Percentiles rank a stretch among this genome's conserved stretches.
Conservation (phyloP, 306 rosid species). For the Prunus campanulata region DNA sequence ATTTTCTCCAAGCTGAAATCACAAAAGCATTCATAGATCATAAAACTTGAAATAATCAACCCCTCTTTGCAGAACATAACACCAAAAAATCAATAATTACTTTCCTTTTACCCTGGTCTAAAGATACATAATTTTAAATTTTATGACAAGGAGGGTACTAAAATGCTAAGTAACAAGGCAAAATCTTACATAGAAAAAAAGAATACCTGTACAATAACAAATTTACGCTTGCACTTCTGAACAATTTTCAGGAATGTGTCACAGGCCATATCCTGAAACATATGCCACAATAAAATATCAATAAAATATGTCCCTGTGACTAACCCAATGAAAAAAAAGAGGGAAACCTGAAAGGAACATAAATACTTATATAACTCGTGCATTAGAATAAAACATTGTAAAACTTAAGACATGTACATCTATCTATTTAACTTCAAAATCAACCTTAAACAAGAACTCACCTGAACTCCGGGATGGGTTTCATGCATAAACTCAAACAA, state of each 20-base stretch:
- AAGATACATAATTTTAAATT: background rate
- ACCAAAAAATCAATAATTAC: background rate
- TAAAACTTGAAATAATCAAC: background rate
- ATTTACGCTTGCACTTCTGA: conserved; percentile 95
- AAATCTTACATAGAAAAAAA: background rate
- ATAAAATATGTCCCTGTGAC: background rate
- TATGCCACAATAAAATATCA: background rate
- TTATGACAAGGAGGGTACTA: background rate
- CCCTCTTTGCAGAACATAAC: background rate
- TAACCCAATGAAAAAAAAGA: background rate
- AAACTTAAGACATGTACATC: background rate
- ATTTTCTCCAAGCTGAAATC: conserved; percentile 82
- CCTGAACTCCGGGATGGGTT: conserved; percentile 99
- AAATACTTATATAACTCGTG: background rate
- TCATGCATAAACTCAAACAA: conserved; percentile 98
- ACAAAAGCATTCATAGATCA: conserved; percentile 6
- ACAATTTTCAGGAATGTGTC: conserved; percentile 95
- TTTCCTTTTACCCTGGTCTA: background rate
- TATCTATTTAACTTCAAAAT: background rate
- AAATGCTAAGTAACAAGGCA: background rate
- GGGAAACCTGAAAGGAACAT: background rate
- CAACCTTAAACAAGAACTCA: conserved; percentile 19
- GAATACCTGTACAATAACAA: conserved; percentile 82
- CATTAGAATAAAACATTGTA: background rate
- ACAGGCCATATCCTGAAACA: conserved; percentile 95